Conservation (phyloP, 2,329 filamentous ascomycete genomes). For the Triangularia verruculosa region DNA sequence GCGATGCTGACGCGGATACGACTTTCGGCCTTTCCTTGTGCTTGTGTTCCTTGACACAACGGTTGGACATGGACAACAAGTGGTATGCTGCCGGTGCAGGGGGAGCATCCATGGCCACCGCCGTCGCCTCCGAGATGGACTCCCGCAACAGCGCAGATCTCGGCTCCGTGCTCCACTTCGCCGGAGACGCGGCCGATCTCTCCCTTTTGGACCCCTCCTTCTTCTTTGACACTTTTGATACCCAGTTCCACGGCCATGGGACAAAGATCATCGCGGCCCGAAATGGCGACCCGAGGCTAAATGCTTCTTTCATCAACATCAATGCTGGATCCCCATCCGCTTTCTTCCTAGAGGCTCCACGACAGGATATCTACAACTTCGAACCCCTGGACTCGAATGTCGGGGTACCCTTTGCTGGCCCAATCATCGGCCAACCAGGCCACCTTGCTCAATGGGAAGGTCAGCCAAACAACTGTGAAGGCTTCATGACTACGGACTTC, state of each 20-base stretch:
- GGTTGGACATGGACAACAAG: neutral
- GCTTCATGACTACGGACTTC: neutral
- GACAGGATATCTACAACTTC: neutral
- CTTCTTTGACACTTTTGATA: neutral
- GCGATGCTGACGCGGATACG: slow-evolving; percentile 2
- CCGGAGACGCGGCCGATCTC: neutral
- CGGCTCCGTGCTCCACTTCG: neutral
- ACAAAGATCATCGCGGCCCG: neutral
- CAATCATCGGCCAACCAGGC: neutral
- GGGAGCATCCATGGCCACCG: neutral
- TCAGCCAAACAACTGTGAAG: neutral
- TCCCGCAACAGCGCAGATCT: neutral
- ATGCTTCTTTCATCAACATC: neutral
- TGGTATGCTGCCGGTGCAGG: neutral
- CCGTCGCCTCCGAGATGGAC: neutral
- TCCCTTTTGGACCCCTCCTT: neutral
- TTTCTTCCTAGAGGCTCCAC: neutral
- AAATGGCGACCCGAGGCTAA: neutral
- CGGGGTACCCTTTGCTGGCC: neutral
- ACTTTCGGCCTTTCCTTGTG: slow-evolving; percentile 6
- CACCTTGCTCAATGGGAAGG: neutral
- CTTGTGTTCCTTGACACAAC: slow-evolving; percentile 7
- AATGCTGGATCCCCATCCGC: neutral
- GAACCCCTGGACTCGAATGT: neutral
- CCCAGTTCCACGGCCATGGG: neutral